Evolutionary conservation across 1,139 yeast species (phyloP).

Genomic region (Blastobotrys persicus): DNA sequence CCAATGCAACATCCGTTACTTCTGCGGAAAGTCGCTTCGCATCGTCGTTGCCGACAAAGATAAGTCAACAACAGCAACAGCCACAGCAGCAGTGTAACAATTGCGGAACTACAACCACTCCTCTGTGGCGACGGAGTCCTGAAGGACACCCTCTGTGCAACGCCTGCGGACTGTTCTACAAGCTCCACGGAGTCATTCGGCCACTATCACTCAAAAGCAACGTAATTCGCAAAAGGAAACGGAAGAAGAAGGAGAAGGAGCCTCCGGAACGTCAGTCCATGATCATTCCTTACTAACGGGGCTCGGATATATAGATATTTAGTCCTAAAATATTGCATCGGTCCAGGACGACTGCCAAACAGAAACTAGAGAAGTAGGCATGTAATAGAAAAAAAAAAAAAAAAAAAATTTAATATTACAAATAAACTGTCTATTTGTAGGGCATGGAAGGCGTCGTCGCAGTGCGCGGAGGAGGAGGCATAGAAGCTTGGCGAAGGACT

Average conservation of each 20-base stretch:
- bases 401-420: constrained; percentile 6
- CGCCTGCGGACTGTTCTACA: constrained; percentile 90
- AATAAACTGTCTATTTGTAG: neutral
- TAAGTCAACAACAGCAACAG: neutral
- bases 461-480: constrained; percentile 4
- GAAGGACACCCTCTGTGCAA: constrained; percentile 91
- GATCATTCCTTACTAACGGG: neutral
- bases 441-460: constrained; percentile 1
- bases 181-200: constrained; percentile 89
- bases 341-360: neutral
- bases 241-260: constrained; percentile 21
- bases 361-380: too few relatives aligned
- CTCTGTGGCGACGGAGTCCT: constrained; percentile 91
- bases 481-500: neutral
- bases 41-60: constrained; percentile 1
- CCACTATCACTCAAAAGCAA: constrained; percentile 90
- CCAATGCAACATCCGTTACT: neutral
- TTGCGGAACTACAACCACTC: constrained; percentile 91
- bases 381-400: neutral
- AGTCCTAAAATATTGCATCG: neutral
- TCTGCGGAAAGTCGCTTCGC: constrained; percentile 1
- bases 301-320: neutral
- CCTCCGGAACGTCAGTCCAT: neutral
- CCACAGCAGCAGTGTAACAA: constrained; percentile 56
- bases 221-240: constrained; percentile 76